Percentiles rank a stretch among this genome's conserved stretches.
Evolutionary conservation across 1,284 basidiomycete genomes (phyloP).

Genomic region (Cutaneotrichosporon cavernicola): DNA sequence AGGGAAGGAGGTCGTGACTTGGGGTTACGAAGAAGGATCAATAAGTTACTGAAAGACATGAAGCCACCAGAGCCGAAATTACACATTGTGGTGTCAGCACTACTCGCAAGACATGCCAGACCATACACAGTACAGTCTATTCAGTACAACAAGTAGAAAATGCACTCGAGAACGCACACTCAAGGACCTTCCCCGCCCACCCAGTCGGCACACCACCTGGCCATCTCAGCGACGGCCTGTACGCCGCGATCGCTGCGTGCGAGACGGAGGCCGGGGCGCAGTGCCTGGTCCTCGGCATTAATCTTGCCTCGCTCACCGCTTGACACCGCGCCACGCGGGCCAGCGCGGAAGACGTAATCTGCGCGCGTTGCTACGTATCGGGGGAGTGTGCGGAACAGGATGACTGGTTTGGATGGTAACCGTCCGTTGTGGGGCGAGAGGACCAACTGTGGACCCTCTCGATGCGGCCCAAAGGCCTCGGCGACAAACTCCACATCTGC

Average conservation of each 20-base stretch:
- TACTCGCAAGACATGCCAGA: background rate
- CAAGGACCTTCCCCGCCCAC: slow-evolving; percentile 37
- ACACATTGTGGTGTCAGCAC: too few relatives aligned
- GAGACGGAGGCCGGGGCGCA: slow-evolving; percentile 44
- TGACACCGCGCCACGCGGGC: background rate
- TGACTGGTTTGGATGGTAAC: slow-evolving; percentile 22
- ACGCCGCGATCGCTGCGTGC: slow-evolving; percentile 41
- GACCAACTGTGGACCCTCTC: slow-evolving; percentile 32
- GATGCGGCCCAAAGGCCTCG: slow-evolving; percentile 13
- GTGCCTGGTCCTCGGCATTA: slow-evolving; percentile 15
- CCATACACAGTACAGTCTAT: background rate
- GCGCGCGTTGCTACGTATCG: slow-evolving; percentile 23
- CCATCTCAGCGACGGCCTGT: slow-evolving; percentile 37
- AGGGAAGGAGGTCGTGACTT: too few relatives aligned
- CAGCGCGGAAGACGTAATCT: slow-evolving; percentile 34
- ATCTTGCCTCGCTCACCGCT: slow-evolving; percentile 8
- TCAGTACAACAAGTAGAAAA: background rate
- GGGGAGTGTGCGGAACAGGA: slow-evolving; percentile 46
- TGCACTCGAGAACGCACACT: slow-evolving; percentile 11
- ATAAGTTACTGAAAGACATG: too few relatives aligned
- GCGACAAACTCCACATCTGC: slow-evolving; percentile 38
- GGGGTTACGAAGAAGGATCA: too few relatives aligned
- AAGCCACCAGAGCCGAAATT: too few relatives aligned
- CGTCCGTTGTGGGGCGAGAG: slow-evolving; percentile 23
- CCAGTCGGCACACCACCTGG: slow-evolving; percentile 44